These are phyloP conservation scores for Alnus rubra DNA, from an alignment of 306 rosid species.

Conservation along the genomic window DNA sequence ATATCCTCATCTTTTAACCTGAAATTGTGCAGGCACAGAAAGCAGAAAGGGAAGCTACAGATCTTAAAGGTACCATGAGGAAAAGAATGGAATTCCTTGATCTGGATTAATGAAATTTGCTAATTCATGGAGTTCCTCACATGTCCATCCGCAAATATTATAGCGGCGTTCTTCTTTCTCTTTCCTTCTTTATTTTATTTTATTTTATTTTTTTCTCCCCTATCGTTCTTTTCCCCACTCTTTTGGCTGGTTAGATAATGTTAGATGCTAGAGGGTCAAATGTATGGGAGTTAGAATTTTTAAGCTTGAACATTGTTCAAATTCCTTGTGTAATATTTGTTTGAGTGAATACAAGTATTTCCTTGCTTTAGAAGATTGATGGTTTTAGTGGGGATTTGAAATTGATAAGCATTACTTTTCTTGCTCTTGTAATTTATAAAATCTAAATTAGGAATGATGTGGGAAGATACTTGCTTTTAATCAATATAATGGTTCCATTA, in stretches of 20 bases:
- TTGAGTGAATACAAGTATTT: slow-evolving; percentile 29
- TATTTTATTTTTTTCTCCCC: no score
- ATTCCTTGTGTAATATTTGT: slow-evolving; percentile 46
- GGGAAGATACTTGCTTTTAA: background rate
- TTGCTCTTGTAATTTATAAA: background rate
- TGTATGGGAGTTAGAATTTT: slow-evolving; percentile 29
- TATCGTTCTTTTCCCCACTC: background rate
- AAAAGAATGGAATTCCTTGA: slow-evolving; percentile 95
- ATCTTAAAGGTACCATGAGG: slow-evolving; percentile 91
- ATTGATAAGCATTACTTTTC: background rate
- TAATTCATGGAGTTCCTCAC: slow-evolving; percentile 20
- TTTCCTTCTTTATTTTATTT: background rate
- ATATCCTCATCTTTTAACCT: background rate
- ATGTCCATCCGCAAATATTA: slow-evolving; percentile 55
- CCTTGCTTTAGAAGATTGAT: slow-evolving; percentile 16
- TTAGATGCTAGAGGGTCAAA: slow-evolving; percentile 28
- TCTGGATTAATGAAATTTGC: slow-evolving; percentile 46
- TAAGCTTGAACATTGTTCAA: slow-evolving; percentile 32
- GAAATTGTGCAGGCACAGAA: slow-evolving; percentile 70
- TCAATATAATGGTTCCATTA: no score
- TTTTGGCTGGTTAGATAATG: slow-evolving; percentile 19
- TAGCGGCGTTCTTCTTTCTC: slow-evolving; percentile 40
- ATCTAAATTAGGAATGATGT: background rate
- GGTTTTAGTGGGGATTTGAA: slow-evolving; percentile 6
- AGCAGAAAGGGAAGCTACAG: slow-evolving; percentile 83